Evolutionary conservation across 2,329 filamentous ascomycete species (phyloP).

Genomic region (Truncatella angustata): DNA sequence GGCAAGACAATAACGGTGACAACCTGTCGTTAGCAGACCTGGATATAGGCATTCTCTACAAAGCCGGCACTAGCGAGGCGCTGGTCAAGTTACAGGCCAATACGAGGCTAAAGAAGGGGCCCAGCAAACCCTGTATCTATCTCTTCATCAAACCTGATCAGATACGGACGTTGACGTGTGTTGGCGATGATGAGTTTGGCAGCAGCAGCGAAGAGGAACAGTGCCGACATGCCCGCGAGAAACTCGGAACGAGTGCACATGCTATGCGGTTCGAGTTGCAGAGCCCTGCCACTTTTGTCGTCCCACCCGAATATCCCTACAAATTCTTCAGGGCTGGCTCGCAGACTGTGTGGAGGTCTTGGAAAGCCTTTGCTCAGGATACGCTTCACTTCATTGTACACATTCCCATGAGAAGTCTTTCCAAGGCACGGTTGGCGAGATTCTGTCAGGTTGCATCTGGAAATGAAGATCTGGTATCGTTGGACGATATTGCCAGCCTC

Average conservation of each 20-base stretch:
- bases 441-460: background rate
- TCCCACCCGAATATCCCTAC: background rate
- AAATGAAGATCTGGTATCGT: background rate
- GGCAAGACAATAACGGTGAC: slow-evolving; percentile 1
- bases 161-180: background rate
- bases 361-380: background rate
- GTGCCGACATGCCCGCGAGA: background rate
- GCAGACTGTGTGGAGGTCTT: slow-evolving; percentile 3
- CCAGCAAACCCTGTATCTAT: slow-evolving; percentile 4
- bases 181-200: background rate
- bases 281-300: background rate
- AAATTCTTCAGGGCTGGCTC: slow-evolving; percentile 2
- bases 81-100: slow-evolving; percentile 8
- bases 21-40: slow-evolving; percentile 1
- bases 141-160: slow-evolving; percentile 4
- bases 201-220: background rate
- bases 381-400: background rate
- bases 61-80: background rate
- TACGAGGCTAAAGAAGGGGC: slow-evolving; percentile 8
- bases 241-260: background rate
- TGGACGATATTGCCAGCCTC: slow-evolving; percentile 1
- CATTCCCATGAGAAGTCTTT: background rate
- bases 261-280: background rate
- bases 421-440: background rate
- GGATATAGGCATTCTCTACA: background rate